Percentiles rank a stretch among this genome's conserved stretches.
Evolutionary conservation across 225 moss, liverwort and hornwort species (phyloP).

Genomic region (Pseudisothecium myosuroides): DNA sequence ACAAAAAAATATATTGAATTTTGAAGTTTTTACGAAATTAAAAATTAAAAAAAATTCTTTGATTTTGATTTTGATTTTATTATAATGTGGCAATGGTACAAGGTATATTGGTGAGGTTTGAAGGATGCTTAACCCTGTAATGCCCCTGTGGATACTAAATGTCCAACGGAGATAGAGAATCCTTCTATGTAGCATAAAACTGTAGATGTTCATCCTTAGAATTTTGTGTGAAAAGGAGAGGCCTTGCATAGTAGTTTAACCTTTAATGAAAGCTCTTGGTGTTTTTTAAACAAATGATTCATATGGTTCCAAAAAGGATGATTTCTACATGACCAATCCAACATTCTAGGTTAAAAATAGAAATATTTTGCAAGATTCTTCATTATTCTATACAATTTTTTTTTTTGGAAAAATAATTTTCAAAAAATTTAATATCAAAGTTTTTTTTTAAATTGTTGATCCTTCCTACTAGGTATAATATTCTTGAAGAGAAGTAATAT

Average conservation of each 20-base stretch:
- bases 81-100: too few species aligned
- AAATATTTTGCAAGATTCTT: neutral
- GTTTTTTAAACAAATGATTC: neutral
- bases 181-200: neutral
- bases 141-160: too few species aligned
- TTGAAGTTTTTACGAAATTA: too few species aligned
- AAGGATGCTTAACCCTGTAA: too few species aligned
- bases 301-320: accelerated
- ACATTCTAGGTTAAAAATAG: accelerated
- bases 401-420: neutral
- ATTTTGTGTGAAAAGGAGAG: neutral
- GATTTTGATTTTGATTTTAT: too few species aligned
- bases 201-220: accelerated
- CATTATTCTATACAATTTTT: neutral
- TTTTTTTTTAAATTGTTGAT: neutral
- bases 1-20: too few species aligned
- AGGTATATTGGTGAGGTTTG: too few species aligned
- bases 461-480: too few species aligned
- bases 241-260: neutral
- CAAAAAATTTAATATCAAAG: neutral
- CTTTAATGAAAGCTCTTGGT: neutral
- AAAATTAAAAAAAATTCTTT: too few species aligned
- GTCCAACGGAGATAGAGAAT: too few species aligned
- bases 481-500: neutral
- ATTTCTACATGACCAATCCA: accelerated